phyloP scores from a whole-genome alignment of 495 filamentous ascomycete genomes.

The Hamigera avellanea region DNA sequence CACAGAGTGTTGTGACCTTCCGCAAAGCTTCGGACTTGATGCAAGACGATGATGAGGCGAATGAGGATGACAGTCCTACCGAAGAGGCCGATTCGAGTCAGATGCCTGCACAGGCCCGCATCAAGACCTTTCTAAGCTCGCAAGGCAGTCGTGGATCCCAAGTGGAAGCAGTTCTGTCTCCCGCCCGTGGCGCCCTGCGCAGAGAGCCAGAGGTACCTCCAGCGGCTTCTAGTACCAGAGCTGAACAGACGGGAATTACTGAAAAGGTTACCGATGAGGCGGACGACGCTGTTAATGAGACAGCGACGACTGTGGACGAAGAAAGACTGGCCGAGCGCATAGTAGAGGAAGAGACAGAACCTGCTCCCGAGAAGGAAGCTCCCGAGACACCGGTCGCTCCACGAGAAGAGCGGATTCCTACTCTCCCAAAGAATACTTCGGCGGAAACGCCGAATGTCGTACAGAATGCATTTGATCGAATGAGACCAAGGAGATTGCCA shows the following conservation, averaged over 20 bases:
- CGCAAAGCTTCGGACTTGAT: neutral
- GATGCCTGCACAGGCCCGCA: constrained; percentile 9
- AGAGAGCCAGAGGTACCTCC: neutral
- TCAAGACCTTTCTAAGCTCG: constrained; percentile 14
- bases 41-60: constrained; percentile 9
- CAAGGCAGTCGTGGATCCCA: constrained; percentile 5
- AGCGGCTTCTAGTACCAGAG: neutral
- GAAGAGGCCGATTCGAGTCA: constrained; percentile 12
- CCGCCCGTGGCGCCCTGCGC: constrained; percentile 3
- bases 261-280: neutral
- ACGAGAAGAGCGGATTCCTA: constrained; percentile 6
- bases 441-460: constrained; percentile 35
- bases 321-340: constrained; percentile 8
- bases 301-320: neutral
- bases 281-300: neutral
- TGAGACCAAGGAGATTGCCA: constrained; percentile 51
- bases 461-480: constrained; percentile 54
- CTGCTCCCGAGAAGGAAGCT: constrained; percentile 2
- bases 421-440: constrained; percentile 10
- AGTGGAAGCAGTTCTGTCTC: constrained; percentile 10
- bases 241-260: neutral
- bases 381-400: constrained; percentile 2
- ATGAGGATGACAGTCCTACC: constrained; percentile 4
- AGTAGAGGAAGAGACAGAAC: constrained; percentile 5
- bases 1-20: constrained; percentile 1